A percentile compares a stretch with the other conserved stretches of the same genome.
Evolutionary conservation across 148 eudicot genomes (phyloP).

Genomic region (Selenicereus undatus): DNA sequence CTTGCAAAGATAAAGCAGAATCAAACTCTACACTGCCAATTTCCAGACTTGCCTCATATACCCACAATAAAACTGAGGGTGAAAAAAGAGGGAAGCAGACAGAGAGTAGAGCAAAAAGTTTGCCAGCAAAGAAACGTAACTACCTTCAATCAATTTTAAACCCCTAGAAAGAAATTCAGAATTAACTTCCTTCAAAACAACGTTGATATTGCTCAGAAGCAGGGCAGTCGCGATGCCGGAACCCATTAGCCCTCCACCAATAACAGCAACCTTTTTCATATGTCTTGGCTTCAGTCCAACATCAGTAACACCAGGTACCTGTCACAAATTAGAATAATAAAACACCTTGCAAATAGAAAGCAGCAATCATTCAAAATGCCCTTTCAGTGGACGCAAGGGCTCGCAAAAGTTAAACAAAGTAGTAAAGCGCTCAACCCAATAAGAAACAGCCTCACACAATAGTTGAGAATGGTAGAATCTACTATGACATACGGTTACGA

Average conservation of each 20-base stretch:
- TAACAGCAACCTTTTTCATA: constrained; percentile 76
- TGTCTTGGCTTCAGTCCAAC: constrained; percentile 75
- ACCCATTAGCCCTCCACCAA: constrained; percentile 98
- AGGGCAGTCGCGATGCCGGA: constrained; percentile 94
- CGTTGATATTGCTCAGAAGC: constrained; percentile 55
- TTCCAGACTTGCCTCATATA: not conserved
- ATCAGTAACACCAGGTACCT: constrained; percentile 92
- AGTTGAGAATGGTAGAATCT: not conserved
- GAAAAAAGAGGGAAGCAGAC: not conserved
- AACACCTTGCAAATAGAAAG: not conserved
- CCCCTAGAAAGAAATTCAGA: constrained; percentile 80
- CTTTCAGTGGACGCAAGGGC: not conserved
- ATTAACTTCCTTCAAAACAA: constrained; percentile 80
- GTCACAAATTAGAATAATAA: constrained; percentile 20
- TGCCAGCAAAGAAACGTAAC: not conserved
- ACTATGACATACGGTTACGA: not conserved
- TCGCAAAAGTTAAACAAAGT: too few relatives aligned
- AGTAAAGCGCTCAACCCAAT: not conserved
- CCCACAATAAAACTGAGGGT: not conserved
- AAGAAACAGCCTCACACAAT: not conserved
- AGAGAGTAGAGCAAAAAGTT: not conserved
- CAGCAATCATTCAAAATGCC: not conserved
- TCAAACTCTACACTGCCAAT: not conserved
- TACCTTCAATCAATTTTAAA: constrained; percentile 69
- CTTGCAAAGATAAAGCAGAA: not conserved